A percentile compares a stretch with the other conserved stretches of the same genome.
These are phyloP conservation scores for Vitis amurensis DNA, from an alignment of 164 flowering plant genomes.

Conservation along the genomic window DNA sequence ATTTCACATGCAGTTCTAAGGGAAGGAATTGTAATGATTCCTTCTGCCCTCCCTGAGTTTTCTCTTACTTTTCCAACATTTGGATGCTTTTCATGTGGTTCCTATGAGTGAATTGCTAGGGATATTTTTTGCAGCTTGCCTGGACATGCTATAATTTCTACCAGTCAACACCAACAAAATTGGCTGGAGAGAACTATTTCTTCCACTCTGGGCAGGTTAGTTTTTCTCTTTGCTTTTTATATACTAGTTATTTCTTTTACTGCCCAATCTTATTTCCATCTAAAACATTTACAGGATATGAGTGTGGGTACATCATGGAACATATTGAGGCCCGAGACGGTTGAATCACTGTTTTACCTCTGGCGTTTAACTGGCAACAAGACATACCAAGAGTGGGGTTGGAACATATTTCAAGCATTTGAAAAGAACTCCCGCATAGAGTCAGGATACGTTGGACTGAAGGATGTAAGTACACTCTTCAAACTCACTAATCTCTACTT, in stretches of 20 bases:
- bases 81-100: too few relatives aligned
- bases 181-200: slow-evolving; percentile 80
- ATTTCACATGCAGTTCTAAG: too few relatives aligned
- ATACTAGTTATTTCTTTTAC: background rate
- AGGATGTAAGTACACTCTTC: slow-evolving; percentile 70
- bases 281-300: slow-evolving; percentile 69
- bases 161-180: too few relatives aligned
- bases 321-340: slow-evolving; percentile 97
- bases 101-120: too few relatives aligned
- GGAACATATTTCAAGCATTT: slow-evolving; percentile 99
- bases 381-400: slow-evolving; percentile 99
- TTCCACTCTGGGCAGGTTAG: slow-evolving; percentile 77
- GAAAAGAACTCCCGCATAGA: slow-evolving; percentile 91
- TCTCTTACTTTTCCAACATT: too few relatives aligned
- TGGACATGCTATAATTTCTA: too few relatives aligned
- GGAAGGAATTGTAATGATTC: too few relatives aligned
- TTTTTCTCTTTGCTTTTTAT: background rate
- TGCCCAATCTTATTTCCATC: slow-evolving; percentile 1
- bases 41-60: too few relatives aligned
- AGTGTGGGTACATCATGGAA: slow-evolving; percentile 98
- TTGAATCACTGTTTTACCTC: slow-evolving; percentile 93
- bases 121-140: too few relatives aligned
- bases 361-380: slow-evolving; percentile 96
- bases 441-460: slow-evolving; percentile 94
- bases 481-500: background rate